These are phyloP conservation scores for Gloeopeniophorella convolvens DNA, from an alignment of 768 basidiomycete genomes.

Conservation along the genomic window DNA sequence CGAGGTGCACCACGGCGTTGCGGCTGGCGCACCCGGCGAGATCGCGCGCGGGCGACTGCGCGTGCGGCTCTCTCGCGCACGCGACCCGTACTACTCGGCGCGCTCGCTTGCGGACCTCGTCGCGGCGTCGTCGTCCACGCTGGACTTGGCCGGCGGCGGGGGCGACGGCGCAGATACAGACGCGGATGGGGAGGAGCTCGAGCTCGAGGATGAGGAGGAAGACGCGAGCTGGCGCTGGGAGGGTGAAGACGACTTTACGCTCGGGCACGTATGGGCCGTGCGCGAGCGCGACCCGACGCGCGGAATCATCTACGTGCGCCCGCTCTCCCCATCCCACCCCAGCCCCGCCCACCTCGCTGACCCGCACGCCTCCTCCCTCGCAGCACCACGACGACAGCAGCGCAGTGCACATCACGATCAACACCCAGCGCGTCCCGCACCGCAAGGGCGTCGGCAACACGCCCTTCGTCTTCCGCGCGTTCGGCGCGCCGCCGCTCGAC, in stretches of 20 bases:
- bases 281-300: constrained; percentile 33
- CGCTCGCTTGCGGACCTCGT: constrained; percentile 26
- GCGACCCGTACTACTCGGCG: constrained; percentile 25
- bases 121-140: too few relatives aligned
- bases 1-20: constrained; percentile 46
- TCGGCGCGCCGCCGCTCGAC: constrained; percentile 22
- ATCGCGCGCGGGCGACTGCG: constrained; percentile 35
- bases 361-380: too few relatives aligned
- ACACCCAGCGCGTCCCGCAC: constrained; percentile 42
- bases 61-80: constrained; percentile 27
- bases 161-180: constrained; percentile 11
- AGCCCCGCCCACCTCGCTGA: too few relatives aligned
- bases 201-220: constrained; percentile 23
- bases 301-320: constrained; percentile 58
- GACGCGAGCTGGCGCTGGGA: constrained; percentile 57
- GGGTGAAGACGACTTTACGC: constrained; percentile 58
- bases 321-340: background rate
- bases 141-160: too few relatives aligned
- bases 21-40: constrained; percentile 42
- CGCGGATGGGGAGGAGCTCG: constrained; percentile 8
- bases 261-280: constrained; percentile 51
- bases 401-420: constrained; percentile 59
- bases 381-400: constrained; percentile 49
- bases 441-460: constrained; percentile 55
- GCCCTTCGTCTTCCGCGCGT: constrained; percentile 54